Evolutionary conservation across 192 early-diverging fungal genomes (phyloP).

Genomic region (Backusella circina): DNA sequence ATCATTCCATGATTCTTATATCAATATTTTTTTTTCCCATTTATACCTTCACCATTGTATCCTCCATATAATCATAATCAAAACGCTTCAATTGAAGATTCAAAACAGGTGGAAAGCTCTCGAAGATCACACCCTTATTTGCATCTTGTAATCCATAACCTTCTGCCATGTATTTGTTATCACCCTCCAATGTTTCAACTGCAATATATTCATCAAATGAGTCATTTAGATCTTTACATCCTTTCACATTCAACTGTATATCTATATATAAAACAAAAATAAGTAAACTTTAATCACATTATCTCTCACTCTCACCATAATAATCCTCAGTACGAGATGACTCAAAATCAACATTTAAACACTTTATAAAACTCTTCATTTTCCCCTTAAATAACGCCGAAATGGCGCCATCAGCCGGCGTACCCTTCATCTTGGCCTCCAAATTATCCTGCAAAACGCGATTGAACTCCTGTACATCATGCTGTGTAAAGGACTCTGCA

Average conservation of each 20-base stretch:
- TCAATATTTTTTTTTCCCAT: background rate
- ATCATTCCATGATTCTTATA: background rate
- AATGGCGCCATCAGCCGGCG: conserved; percentile 90
- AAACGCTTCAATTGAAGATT: conserved; percentile 97
- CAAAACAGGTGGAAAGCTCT: conserved; percentile 88
- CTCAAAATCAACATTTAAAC: conserved; percentile 92
- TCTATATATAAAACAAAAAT: conserved; percentile 49
- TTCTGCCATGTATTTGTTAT: conserved; percentile 95
- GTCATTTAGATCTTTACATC: conserved; percentile 77
- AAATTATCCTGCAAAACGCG: conserved; percentile 96
- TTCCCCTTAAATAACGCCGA: conserved; percentile 88
- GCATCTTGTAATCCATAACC: conserved; percentile 93
- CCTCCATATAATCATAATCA: conserved; percentile 93
- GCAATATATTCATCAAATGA: conserved; percentile 90
- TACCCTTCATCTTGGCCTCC: conserved; percentile 96
- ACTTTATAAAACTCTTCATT: conserved; percentile 97
- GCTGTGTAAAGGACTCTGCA: conserved; percentile 92
- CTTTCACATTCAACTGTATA: conserved; percentile 97
- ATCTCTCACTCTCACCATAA: conserved; percentile 58
- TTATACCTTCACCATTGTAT: conserved; percentile 83
- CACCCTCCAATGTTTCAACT: conserved; percentile 92
- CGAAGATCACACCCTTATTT: conserved; percentile 94
- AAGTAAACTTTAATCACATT: background rate
- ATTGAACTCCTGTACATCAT: conserved; percentile 98
- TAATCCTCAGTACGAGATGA: conserved; percentile 93